Percentiles rank a stretch among this genome's conserved stretches.
Conservation (phyloP, 2,329 filamentous ascomycete species). For the Sclerotinia spermophila region DNA sequence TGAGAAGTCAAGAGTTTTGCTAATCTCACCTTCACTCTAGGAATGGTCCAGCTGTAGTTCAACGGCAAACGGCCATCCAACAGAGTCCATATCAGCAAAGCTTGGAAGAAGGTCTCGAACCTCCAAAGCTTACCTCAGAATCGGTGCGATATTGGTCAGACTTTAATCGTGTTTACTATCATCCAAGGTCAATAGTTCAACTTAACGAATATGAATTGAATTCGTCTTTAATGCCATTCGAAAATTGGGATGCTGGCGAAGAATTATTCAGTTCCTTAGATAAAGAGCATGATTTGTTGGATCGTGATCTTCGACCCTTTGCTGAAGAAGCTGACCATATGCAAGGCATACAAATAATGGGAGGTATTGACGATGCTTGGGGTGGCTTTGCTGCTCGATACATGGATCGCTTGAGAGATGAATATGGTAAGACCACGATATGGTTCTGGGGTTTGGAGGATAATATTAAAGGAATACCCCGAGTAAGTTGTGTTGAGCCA, state of each 20-base stretch:
- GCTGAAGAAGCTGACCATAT: conserved; percentile 90
- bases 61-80: conserved; percentile 63
- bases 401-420: conserved; percentile 75
- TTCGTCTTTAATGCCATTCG: conserved; percentile 76
- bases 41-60: conserved; percentile 64
- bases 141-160: conserved; percentile 96
- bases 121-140: conserved; percentile 61
- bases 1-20: neutral
- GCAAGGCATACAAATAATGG: conserved; percentile 78
- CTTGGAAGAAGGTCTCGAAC: conserved; percentile 66
- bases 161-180: conserved; percentile 88
- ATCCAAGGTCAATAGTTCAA: conserved; percentile 82
- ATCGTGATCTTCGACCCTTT: conserved; percentile 85
- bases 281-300: conserved; percentile 79
- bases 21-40: conserved; percentile 40
- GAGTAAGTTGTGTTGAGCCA: conserved; percentile 43
- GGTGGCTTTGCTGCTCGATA: conserved; percentile 72
- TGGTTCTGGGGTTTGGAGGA: conserved; percentile 86
- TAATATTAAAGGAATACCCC: conserved; percentile 47
- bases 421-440: conserved; percentile 82
- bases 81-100: conserved; percentile 74
- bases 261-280: conserved; percentile 72
- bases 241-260: conserved; percentile 69
- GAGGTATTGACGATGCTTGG: conserved; percentile 74
- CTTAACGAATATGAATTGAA: conserved; percentile 83